Conservation (phyloP, 768 basidiomycete genomes). For the Psilocybe cubensis region DNA sequence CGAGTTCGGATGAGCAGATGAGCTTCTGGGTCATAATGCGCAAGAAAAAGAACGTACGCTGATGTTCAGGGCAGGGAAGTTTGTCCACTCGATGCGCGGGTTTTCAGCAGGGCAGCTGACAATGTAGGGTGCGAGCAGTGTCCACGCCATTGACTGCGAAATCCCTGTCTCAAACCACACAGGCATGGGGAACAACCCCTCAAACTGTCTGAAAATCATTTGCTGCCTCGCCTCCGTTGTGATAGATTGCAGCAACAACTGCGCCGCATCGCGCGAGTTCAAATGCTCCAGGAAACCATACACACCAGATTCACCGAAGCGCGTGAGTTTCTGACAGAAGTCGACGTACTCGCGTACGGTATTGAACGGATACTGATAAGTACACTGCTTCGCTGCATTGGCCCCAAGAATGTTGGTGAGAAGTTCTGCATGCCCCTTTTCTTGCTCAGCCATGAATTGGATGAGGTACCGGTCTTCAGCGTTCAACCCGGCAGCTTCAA, state of each 20-base stretch:
- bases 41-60: conserved; percentile 30
- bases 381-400: conserved; percentile 57
- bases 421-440: conserved; percentile 62
- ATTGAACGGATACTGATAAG: conserved; percentile 57
- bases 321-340: conserved; percentile 59
- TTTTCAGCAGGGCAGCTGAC: conserved; percentile 55
- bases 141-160: conserved; percentile 68
- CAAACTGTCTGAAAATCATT: conserved; percentile 66
- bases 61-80: conserved; percentile 59
- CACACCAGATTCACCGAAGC: conserved; percentile 60
- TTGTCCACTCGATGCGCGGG: conserved; percentile 52
- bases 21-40: neutral
- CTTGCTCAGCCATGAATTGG: conserved; percentile 66
- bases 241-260: conserved; percentile 58
- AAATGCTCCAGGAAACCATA: conserved; percentile 71
- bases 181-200: conserved; percentile 65
- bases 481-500: conserved; percentile 54
- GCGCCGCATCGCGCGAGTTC: conserved; percentile 55
- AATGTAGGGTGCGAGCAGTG: conserved; percentile 57
- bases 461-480: conserved; percentile 59
- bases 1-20: neutral
- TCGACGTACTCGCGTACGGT: conserved; percentile 63
- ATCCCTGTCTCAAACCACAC: conserved; percentile 59
- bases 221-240: conserved; percentile 68
- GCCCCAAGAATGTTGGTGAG: conserved; percentile 54